Percentiles rank a stretch among this genome's conserved stretches.
phyloP scores from a whole-genome alignment of 2,329 filamentous ascomycete genomes.

The Cephalotrichum gorgonifer region DNA sequence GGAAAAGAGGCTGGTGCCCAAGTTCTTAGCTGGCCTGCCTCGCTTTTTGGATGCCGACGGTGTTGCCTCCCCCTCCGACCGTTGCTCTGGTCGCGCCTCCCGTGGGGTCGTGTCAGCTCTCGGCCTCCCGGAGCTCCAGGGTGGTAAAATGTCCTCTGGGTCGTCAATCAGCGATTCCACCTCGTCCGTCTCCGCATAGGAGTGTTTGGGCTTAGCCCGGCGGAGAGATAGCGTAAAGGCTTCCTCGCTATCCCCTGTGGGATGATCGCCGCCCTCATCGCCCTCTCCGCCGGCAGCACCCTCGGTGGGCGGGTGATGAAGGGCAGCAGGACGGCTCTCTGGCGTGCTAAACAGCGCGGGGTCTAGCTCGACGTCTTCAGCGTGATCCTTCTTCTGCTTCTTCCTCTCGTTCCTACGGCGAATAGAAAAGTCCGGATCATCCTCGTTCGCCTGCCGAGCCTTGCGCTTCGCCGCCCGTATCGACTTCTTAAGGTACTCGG shows the following conservation, averaged over 20 bases:
- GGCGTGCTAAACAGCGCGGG: slow-evolving; percentile 7
- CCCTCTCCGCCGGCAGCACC: slow-evolving; percentile 12
- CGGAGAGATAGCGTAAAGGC: slow-evolving; percentile 37
- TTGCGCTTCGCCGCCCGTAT: slow-evolving; percentile 42
- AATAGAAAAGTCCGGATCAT: slow-evolving; percentile 43
- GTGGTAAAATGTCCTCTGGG: slow-evolving; percentile 25
- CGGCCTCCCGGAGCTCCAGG: neutral
- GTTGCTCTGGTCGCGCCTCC: neutral
- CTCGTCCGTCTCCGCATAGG: slow-evolving; percentile 40
- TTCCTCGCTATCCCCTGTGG: slow-evolving; percentile 18
- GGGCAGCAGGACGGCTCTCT: neutral
- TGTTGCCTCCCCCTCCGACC: slow-evolving; percentile 13
- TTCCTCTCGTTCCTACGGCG: slow-evolving; percentile 12
- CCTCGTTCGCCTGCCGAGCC: slow-evolving; percentile 35
- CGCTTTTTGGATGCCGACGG: slow-evolving; percentile 13
- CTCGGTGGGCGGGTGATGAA: slow-evolving; percentile 2
- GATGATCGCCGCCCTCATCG: slow-evolving; percentile 7
- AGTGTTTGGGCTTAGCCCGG: slow-evolving; percentile 39
- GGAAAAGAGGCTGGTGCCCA: neutral
- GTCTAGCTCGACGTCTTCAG: slow-evolving; percentile 9
- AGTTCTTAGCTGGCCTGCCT: slow-evolving; percentile 20
- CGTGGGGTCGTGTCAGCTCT: neutral
- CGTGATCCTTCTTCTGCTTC: slow-evolving; percentile 13
- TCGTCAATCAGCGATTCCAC: slow-evolving; percentile 28
- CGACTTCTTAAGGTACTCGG: slow-evolving; percentile 45